Base-by-base conservation (phyloP, 306 rosid genomes). In the Begonia peltatifolia region DNA sequence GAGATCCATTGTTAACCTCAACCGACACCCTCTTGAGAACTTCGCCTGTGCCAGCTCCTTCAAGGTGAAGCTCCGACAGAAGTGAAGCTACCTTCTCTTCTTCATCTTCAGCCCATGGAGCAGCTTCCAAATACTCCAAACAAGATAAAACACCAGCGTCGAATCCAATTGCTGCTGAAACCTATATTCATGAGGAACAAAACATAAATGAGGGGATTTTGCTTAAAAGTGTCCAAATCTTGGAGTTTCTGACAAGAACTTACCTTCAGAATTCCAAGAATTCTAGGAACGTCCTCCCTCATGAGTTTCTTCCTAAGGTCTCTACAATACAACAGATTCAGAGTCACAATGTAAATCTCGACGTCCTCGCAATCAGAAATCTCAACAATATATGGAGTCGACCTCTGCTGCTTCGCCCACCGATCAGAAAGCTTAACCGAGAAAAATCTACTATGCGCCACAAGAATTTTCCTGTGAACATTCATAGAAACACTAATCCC, bases 41-140 rank as follows among this genome's bases (percentile, higher is more conserved):
- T 36, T 92, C 94, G 67, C 84, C 88, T 10, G 94, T 94, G 51
- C 92, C 94, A 53, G 71, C 82, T 18, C 87, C 68, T 67, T 92
- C 99, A 52, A 92, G 94, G 52, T 74, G 93, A 20, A 92, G 99
- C 77, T 86, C 99, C 0, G 94, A 81, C 43, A 92, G 65, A 10
- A 92, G 70, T 0, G 96, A 75, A 6, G 99, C 94, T 73, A 86
- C 96, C 62, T 92, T 92, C 77, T 92, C 96, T 63, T 92, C 99
- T 68, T 92, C 99, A 55, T 92, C 99, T 76, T 92, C 99, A 0
- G 84, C 88, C 99, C 99, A 86, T 0, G 96, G 96, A 4, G 96
- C 96, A 0, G 99, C 99, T 75, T 92, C 99, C 70, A 92, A 68
- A 73, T 86, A 86, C 62, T 92, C 96, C 86, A 92, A 81, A 72